Evolutionary conservation across 768 basidiomycete genomes (phyloP).

Genomic region (Clavaria fumosa): DNA sequence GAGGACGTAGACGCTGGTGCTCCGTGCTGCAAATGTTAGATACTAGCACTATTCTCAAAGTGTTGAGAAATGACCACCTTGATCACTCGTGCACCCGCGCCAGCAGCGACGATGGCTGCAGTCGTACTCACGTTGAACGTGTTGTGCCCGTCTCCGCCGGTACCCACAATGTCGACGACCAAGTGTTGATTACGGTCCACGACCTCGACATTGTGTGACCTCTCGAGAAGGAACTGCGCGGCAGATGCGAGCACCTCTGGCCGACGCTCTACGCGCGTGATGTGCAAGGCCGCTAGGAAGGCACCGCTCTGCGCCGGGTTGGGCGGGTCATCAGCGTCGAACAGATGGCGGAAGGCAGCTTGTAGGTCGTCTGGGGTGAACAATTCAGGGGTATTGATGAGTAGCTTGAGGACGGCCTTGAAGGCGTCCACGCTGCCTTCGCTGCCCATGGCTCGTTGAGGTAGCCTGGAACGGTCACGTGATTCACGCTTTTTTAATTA

Average conservation of each 20-base stretch:
- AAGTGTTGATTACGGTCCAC: conserved; percentile 51
- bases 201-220: conserved; percentile 47
- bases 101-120: conserved; percentile 86
- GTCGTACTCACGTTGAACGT: conserved; percentile 96
- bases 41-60: conserved; percentile 2
- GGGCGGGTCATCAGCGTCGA: conserved; percentile 46
- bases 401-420: conserved; percentile 60
- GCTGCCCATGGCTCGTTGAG: conserved; percentile 13
- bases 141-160: conserved; percentile 90
- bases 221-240: conserved; percentile 55
- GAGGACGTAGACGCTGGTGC: conserved; percentile 83
- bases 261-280: conserved; percentile 60
- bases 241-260: conserved; percentile 69
- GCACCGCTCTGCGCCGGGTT: conserved; percentile 72
- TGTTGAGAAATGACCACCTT: conserved; percentile 42
- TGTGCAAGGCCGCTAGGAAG: conserved; percentile 75
- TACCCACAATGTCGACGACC: conserved; percentile 79
- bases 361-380: conserved; percentile 69
- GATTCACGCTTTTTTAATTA: no score
- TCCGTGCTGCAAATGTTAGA: conserved; percentile 54
- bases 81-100: conserved; percentile 83
- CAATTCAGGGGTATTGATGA: conserved; percentile 66
- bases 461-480: conserved; percentile 13
- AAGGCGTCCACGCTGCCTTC: conserved; percentile 34
- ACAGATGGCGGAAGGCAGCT: conserved; percentile 56